Evolutionary conservation across 106 monocot genomes (phyloP), one percentile per base, ranked within the genome.

Genomic region (Apostasia ramifera): DNA sequence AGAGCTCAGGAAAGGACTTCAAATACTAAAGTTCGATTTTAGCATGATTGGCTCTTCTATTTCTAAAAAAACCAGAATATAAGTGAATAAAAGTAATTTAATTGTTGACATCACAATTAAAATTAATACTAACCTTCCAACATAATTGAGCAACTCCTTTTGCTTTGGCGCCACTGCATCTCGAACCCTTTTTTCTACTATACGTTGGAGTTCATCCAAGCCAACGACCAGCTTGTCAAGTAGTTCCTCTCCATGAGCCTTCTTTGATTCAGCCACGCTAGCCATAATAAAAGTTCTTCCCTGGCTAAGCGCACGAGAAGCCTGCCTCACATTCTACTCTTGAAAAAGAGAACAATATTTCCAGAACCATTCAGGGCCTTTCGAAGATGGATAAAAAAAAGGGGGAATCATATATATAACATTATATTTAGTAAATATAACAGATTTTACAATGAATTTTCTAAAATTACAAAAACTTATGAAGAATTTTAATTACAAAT

Each of bases 91-190:
- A 40, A 38, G 11, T 59, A 6, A 42, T 9, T 41, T 6, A 40
- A 59, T 40, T 59, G 59, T 41, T 2, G 59, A 3, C 9, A 41
- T 6, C 59, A 42, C 9, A 10, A 56, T 56, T 1, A 63, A 45
- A 10, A 63, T 63, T 13, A 5, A 52, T 40, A 66, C 85, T 89
- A 54, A 92, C 97, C 76, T 66, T 83, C 92, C 97, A 65, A 98
- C 92, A 78, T 98, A 98, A 62, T 90, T 81, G 26, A 98, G 81
- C 78, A 98, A 82, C 70, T 98, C 97, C 73, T 89, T 89, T 66
- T 98, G 97, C 57, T 98, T 98, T 47, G 89, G 82, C 48, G 79
- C 84, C 56, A 98, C 89, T 52, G 84, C 86, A 81, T 85, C 89
- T 53, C 95, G 77, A 58, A 89, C 72, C 63, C 86, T 86, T 68